Conservation (phyloP, 169 alveolate species). For the Plasmodium adleri region DNA sequence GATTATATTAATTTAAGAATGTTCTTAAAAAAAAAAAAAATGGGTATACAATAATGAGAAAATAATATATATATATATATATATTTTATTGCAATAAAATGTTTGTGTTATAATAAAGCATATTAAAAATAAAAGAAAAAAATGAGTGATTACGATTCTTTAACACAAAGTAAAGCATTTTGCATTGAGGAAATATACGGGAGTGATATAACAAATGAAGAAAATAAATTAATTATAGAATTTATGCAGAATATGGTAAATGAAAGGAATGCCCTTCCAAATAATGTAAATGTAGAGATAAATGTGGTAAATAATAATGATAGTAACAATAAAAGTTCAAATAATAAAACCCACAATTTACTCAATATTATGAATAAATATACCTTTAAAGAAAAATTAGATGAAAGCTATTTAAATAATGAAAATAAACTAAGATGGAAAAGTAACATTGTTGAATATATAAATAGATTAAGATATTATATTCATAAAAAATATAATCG, state of each 20-base stretch:
- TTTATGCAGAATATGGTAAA: conserved; percentile 37
- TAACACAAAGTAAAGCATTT: conserved; percentile 50
- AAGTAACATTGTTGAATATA: conserved; percentile 2
- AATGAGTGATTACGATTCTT: conserved; percentile 21
- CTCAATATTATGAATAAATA: conserved; percentile 11
- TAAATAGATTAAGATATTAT: conserved; percentile 34
- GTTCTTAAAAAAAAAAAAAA: neutral
- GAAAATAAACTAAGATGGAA: conserved; percentile 6
- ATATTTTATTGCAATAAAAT: neutral
- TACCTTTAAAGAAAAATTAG: conserved; percentile 1
- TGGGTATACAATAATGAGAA: neutral
- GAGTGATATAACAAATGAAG: conserved; percentile 47
- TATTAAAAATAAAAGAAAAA: neutral
- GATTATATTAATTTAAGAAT: no score
- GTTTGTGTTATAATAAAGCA: no score
- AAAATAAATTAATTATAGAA: conserved; percentile 42
- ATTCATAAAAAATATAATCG: conserved; percentile 49
- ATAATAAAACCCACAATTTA: conserved; percentile 9
- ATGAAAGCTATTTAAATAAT: conserved; percentile 1
- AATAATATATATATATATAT: neutral
- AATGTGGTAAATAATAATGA: neutral
- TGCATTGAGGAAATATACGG: conserved; percentile 38
- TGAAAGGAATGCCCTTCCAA: conserved; percentile 47
- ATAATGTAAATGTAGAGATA: conserved; percentile 14
- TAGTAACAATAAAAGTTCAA: neutral